A percentile compares a stretch with the other conserved stretches of the same genome.
These are phyloP conservation scores for Gentiana dahurica DNA, from an alignment of 257 asterid genomes.

Conservation along the genomic window DNA sequence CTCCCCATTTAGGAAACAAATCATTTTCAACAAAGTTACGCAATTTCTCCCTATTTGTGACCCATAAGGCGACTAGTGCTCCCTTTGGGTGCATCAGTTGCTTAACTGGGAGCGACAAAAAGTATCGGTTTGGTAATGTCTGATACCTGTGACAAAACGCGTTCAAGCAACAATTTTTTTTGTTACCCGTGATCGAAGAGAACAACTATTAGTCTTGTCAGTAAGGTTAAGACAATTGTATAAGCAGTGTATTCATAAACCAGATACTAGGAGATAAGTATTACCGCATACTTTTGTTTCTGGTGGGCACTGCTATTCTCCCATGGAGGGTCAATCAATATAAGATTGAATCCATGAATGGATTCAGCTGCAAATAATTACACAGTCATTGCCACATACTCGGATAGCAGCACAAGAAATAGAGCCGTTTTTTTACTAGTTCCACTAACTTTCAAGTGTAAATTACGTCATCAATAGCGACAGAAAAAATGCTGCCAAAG, in stretches of 20 bases:
- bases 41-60: conserved; percentile 81
- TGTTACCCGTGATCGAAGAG: no score
- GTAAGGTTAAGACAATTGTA: no score
- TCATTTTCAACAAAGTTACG: conserved; percentile 73
- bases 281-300: conserved; percentile 52
- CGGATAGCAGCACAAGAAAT: no score
- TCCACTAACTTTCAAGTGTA: no score
- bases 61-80: conserved; percentile 88
- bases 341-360: conserved; percentile 67
- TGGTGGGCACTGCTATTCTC: conserved; percentile 92
- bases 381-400: background rate
- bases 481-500: no score
- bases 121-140: conserved; percentile 69
- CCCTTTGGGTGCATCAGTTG: conserved; percentile 63
- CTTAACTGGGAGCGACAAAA: conserved; percentile 75
- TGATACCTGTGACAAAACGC: conserved; percentile 42
- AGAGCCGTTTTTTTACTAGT: no score
- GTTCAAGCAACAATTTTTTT: no score
- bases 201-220: no score
- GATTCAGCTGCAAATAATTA: conserved; percentile 48
- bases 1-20: conserved; percentile 83
- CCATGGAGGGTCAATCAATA: conserved; percentile 96
- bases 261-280: background rate
- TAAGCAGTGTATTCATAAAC: background rate
- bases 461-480: no score